Evolutionary conservation across 2,329 filamentous ascomycete species (phyloP).

Genomic region (Neoscytalidium dimidiatum): DNA sequence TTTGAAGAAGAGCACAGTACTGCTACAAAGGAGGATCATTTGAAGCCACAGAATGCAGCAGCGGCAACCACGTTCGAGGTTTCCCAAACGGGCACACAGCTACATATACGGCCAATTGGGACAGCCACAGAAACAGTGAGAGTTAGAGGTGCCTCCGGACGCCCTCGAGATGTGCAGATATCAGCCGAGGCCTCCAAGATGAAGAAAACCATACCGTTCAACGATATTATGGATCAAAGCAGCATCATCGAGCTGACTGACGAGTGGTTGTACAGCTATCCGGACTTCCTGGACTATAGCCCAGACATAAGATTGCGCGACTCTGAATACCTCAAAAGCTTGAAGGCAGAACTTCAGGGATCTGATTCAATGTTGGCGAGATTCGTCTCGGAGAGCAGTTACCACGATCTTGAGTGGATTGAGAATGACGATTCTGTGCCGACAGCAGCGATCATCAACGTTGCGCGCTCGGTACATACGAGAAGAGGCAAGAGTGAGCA

Average conservation of each 20-base stretch:
- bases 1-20: not conserved
- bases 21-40: not conserved
- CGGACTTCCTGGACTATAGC: slow-evolving; percentile 4
- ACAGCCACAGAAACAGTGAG: no score
- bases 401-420: no score
- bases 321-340: no score
- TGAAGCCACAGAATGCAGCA: not conserved
- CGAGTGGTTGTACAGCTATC: slow-evolving; percentile 20
- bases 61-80: no score
- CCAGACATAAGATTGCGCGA: no score
- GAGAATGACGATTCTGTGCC: no score
- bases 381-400: no score
- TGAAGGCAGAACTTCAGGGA: no score
- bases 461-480: not conserved
- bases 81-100: no score
- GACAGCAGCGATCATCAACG: not conserved
- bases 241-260: slow-evolving; percentile 19
- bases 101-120: no score
- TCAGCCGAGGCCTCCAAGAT: not conserved
- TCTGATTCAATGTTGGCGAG: no score
- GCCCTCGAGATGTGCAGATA: not conserved
- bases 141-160: no score
- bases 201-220: slow-evolving; percentile 16
- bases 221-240: slow-evolving; percentile 10
- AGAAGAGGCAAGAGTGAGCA: not conserved